Evolutionary conservation across 2,329 filamentous ascomycete species (phyloP).

Genomic region (Herpotrichia juniperi): DNA sequence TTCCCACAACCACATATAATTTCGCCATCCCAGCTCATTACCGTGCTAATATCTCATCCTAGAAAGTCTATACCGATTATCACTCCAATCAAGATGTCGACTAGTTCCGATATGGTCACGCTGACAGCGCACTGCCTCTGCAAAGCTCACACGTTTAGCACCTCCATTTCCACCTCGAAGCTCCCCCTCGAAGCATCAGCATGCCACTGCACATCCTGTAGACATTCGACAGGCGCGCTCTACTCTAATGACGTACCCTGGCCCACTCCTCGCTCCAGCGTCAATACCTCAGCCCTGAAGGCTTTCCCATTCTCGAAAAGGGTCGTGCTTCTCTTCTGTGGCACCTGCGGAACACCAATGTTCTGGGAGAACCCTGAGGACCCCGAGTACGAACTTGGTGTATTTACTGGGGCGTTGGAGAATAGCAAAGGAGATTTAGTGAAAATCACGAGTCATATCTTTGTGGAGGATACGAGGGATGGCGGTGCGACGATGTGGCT

Average conservation of each 20-base stretch:
- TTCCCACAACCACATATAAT: background rate
- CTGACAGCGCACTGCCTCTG: constrained; percentile 56
- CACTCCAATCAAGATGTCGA: background rate
- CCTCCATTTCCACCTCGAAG: constrained; percentile 35
- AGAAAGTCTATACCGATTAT: too few relatives aligned
- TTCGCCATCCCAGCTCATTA: too few relatives aligned
- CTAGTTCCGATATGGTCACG: constrained; percentile 17
- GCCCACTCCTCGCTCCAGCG: constrained; percentile 42
- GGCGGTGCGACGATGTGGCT: constrained; percentile 60
- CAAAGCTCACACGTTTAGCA: constrained; percentile 49
- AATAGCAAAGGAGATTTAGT: constrained; percentile 40
- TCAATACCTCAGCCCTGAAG: constrained; percentile 37
- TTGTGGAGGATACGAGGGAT: constrained; percentile 58
- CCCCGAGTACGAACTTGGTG: constrained; percentile 27
- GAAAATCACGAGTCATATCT: constrained; percentile 47
- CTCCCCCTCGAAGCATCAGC: constrained; percentile 51
- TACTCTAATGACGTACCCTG: constrained; percentile 47
- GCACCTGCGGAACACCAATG: constrained; percentile 51
- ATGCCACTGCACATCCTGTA: constrained; percentile 61
- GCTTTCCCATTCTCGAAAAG: constrained; percentile 46
- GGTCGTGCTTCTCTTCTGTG: constrained; percentile 50
- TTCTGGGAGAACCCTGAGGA: constrained; percentile 46
- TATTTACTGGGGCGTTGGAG: constrained; percentile 48
- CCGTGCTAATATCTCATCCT: background rate
- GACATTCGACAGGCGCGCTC: constrained; percentile 52